phyloP scores from a whole-genome alignment of 2,329 filamentous ascomycete genomes.

The Epichloe hybrida region DNA sequence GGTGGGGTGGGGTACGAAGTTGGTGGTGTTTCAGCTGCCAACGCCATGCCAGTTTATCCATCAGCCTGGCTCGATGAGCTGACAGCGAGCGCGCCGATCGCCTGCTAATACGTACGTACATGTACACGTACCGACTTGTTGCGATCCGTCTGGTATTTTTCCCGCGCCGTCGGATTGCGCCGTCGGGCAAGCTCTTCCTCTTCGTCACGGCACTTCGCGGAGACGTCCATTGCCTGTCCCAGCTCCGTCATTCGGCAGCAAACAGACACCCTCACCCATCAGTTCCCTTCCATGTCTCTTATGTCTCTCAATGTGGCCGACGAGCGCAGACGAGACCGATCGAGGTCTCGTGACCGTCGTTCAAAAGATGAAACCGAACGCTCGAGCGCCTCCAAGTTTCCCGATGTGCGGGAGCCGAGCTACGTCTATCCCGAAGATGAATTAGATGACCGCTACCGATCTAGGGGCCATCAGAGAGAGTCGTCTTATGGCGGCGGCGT shows the following conservation, averaged over 20 bases:
- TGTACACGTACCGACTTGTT: neutral
- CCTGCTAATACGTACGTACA: neutral
- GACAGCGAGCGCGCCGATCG: neutral
- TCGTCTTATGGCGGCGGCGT: slow-evolving; percentile 17
- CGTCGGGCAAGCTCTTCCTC: neutral
- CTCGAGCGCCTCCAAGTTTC: slow-evolving; percentile 17
- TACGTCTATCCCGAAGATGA: slow-evolving; percentile 29
- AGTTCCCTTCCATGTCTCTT: slow-evolving; percentile 2
- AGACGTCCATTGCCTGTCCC: neutral
- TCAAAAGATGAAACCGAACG: slow-evolving; percentile 18
- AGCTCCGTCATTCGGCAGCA: neutral
- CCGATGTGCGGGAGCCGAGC: slow-evolving; percentile 29
- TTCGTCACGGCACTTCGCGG: neutral
- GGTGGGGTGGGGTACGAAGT: neutral
- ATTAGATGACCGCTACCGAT: slow-evolving; percentile 23
- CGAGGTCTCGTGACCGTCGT: slow-evolving; percentile 26
- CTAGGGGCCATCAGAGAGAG: slow-evolving; percentile 18
- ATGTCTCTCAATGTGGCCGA: slow-evolving; percentile 42
- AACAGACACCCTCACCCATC: neutral
- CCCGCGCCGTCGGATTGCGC: neutral
- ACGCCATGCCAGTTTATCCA: neutral
- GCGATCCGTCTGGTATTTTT: neutral
- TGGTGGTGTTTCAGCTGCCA: neutral
- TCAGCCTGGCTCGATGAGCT: neutral
- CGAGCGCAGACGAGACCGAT: slow-evolving; percentile 29